Percentiles rank a stretch among this genome's conserved stretches.
Evolutionary conservation across 805 yeast species (phyloP).

Genomic region (Zygosaccharomyces bisporus): DNA sequence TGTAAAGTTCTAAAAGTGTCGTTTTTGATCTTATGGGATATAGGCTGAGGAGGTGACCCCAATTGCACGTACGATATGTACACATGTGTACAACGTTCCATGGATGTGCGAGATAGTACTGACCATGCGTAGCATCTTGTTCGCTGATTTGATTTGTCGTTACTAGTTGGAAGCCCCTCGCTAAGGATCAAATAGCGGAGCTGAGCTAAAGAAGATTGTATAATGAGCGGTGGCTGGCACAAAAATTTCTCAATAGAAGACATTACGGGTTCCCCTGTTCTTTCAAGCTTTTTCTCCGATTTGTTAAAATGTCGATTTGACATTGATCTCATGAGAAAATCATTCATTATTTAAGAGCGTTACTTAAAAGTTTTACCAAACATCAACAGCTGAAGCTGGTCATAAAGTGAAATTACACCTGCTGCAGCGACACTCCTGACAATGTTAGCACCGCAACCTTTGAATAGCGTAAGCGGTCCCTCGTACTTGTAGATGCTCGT

Average conservation of each 20-base stretch:
- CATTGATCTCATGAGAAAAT: neutral
- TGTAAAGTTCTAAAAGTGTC: constrained; percentile 84
- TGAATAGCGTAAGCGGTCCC: constrained; percentile 85
- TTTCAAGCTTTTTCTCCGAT: too few species aligned
- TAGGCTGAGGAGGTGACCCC: constrained; percentile 57
- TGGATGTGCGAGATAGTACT: constrained; percentile 61
- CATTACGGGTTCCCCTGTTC: constrained; percentile 7
- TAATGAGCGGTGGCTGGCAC: constrained; percentile 19
- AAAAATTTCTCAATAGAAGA: constrained; percentile 16
- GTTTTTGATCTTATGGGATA: constrained; percentile 61
- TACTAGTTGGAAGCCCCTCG: constrained; percentile 24
- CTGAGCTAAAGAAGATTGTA: constrained; percentile 20
- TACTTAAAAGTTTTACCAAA: constrained; percentile 94
- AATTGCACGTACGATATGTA: constrained; percentile 52
- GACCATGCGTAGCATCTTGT: constrained; percentile 74
- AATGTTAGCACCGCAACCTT: constrained; percentile 98
- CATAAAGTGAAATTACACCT: constrained; percentile 94
- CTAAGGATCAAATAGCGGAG: constrained; percentile 21
- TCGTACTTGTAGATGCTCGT: constrained; percentile 82
- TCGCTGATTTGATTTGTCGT: constrained; percentile 21
- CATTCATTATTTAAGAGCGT: constrained; percentile 63
- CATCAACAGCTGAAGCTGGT: constrained; percentile 84
- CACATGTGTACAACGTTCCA: constrained; percentile 47
- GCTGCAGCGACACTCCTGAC: constrained; percentile 99
- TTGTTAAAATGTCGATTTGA: too few species aligned